Conservation (phyloP, 169 alveolate genomes). For the Eimeria sp. region DNA sequence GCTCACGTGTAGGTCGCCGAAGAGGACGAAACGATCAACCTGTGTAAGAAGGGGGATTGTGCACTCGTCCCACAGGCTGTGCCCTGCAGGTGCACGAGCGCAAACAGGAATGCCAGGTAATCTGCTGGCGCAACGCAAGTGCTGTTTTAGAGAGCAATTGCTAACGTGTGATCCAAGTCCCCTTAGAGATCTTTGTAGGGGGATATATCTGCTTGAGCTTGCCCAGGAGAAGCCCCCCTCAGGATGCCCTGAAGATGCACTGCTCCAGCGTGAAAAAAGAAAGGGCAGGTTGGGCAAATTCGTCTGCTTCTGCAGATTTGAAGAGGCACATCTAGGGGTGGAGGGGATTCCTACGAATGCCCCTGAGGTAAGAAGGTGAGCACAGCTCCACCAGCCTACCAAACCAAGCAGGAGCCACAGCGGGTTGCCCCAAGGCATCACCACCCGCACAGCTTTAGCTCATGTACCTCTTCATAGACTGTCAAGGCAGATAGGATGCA, state of each 20-base stretch:
- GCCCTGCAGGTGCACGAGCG: conserved; percentile 15
- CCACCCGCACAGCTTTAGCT: not conserved
- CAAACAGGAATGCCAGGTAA: not conserved
- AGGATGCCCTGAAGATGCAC: not conserved
- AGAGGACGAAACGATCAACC: conserved; percentile 65
- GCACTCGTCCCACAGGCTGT: conserved; percentile 58
- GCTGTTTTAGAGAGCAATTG: not conserved
- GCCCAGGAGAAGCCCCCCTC: not conserved
- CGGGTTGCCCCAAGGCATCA: conserved; percentile 44
- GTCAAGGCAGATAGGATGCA: not conserved
- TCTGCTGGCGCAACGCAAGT: not conserved
- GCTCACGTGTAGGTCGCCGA: conserved; percentile 61
- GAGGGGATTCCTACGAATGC: not conserved
- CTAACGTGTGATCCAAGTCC: not conserved
- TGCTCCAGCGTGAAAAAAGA: not conserved
- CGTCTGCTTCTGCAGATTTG: conserved; percentile 9
- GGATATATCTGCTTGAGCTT: not conserved
- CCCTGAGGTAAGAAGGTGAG: not conserved
- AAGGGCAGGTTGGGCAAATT: not conserved
- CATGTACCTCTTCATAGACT: not conserved
- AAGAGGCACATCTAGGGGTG: not conserved
- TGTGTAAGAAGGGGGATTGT: conserved; percentile 19
- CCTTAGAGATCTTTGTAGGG: not conserved
- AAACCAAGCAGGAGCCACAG: not conserved
- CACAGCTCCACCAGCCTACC: not conserved